These are phyloP conservation scores for Agrocybe praecox DNA, from an alignment of 768 basidiomycete species.

Conservation along the genomic window DNA sequence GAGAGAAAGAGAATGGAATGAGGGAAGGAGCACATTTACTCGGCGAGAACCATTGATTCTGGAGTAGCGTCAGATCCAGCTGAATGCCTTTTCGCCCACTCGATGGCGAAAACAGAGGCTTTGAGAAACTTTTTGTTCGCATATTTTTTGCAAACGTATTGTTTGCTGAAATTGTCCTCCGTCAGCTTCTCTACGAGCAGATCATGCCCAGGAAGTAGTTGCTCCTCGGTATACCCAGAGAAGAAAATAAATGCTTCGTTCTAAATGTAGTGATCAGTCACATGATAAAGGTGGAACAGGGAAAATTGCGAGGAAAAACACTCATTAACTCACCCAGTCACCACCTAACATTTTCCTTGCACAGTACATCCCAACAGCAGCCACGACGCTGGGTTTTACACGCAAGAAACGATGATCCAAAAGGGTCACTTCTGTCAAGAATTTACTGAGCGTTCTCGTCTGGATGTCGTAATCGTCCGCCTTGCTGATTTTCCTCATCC, in stretches of 20 bases:
- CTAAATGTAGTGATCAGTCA: conserved; percentile 51
- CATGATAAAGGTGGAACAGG: conserved; percentile 24
- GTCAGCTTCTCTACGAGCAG: conserved; percentile 83
- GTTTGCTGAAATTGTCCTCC: conserved; percentile 76
- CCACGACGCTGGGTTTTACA: conserved; percentile 91
- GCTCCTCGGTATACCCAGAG: conserved; percentile 89
- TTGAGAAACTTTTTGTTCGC: conserved; percentile 98
- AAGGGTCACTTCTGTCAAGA: conserved; percentile 94
- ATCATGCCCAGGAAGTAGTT: conserved; percentile 79
- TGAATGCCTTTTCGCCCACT: conserved; percentile 65
- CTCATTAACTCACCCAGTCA: conserved; percentile 80
- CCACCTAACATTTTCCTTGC: conserved; percentile 93
- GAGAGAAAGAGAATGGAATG: background rate
- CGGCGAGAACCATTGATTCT: conserved; percentile 49
- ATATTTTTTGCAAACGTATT: conserved; percentile 96
- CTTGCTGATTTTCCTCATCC: conserved; percentile 98
- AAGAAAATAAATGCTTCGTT: conserved; percentile 90
- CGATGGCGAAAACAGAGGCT: conserved; percentile 76
- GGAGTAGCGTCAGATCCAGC: conserved; percentile 32
- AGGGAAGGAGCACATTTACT: conserved; percentile 27
- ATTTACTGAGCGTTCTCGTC: conserved; percentile 96
- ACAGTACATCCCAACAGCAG: conserved; percentile 97
- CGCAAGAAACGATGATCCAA: conserved; percentile 91
- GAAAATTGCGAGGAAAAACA: conserved; percentile 17
- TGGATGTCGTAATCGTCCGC: conserved; percentile 99